A percentile compares a stretch with the other conserved stretches of the same genome.
These are phyloP conservation scores for Macrophomina phaseolina DNA, from an alignment of 2,329 filamentous ascomycete species.

Conservation along the genomic window DNA sequence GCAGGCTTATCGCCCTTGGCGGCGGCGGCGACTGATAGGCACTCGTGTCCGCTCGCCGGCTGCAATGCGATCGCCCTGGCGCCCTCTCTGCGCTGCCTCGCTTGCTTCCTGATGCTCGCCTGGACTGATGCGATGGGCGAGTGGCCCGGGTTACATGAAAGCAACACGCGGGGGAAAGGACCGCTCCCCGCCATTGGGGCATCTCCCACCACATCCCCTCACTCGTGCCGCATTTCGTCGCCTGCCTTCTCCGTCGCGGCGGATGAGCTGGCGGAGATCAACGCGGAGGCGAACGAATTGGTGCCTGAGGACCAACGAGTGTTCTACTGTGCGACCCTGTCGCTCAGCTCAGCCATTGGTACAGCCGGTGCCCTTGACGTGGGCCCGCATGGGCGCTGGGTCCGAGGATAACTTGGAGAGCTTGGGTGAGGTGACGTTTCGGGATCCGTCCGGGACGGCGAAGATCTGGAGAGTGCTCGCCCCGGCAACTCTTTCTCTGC, in stretches of 20 bases:
- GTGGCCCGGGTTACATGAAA: constrained; percentile 11
- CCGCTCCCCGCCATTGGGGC: constrained; percentile 5
- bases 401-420: neutral
- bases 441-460: neutral
- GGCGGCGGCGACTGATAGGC: constrained; percentile 24
- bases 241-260: neutral
- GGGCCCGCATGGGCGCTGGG: neutral
- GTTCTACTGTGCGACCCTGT: neutral
- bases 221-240: neutral
- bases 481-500: neutral
- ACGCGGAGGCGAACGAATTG: neutral
- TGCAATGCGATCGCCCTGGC: neutral
- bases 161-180: constrained; percentile 12
- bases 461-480: neutral
- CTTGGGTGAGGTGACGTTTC: neutral
- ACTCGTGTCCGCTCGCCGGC: neutral
- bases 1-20: constrained; percentile 16
- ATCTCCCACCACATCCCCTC: neutral
- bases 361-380: neutral
- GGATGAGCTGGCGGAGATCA: neutral
- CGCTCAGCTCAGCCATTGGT: neutral
- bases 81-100: neutral
- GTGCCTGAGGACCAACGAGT: neutral
- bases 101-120: neutral
- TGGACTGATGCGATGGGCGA: neutral